Percentiles rank a stretch among this genome's conserved stretches.
phyloP scores from a whole-genome alignment of 108 stramenopile genomes.

The Fragilaria radians region DNA sequence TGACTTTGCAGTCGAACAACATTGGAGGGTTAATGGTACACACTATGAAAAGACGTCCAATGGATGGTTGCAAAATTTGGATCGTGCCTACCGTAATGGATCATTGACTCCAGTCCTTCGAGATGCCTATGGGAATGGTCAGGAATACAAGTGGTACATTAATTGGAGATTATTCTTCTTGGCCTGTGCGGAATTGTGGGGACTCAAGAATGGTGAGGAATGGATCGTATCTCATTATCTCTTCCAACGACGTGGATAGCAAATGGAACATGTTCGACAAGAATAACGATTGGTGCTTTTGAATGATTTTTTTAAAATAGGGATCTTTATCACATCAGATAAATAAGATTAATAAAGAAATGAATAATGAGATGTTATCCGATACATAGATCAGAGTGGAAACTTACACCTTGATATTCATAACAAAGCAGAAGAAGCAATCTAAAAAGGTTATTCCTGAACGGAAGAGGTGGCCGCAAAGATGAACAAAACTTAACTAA shows the following conservation, averaged over 20 bases:
- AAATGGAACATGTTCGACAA: too few relatives aligned
- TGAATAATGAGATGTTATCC: too few relatives aligned
- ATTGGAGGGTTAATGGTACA: constrained; percentile 91
- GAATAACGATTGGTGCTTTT: too few relatives aligned
- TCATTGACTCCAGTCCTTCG: constrained; percentile 50
- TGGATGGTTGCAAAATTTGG: constrained; percentile 86
- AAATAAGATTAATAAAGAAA: too few relatives aligned
- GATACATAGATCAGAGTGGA: too few relatives aligned
- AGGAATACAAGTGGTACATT: constrained; percentile 74
- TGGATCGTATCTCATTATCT: constrained; percentile 87
- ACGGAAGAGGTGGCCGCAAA: too few relatives aligned
- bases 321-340: too few relatives aligned
- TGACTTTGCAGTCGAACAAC: constrained; percentile 46
- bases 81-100: constrained; percentile 68
- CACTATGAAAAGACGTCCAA: constrained; percentile 89
- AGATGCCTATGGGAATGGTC: constrained; percentile 76
- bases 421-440: too few relatives aligned
- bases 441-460: too few relatives aligned
- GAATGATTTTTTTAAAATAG: too few relatives aligned
- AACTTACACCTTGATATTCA: too few relatives aligned
- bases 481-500: too few relatives aligned
- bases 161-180: constrained; percentile 96
- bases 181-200: constrained; percentile 93
- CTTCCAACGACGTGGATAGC: constrained; percentile 30
- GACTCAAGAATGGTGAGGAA: constrained; percentile 76